Evolutionary conservation across 78 protist genomes (phyloP).

Genomic region (Capsaspora owczarzaki): DNA sequence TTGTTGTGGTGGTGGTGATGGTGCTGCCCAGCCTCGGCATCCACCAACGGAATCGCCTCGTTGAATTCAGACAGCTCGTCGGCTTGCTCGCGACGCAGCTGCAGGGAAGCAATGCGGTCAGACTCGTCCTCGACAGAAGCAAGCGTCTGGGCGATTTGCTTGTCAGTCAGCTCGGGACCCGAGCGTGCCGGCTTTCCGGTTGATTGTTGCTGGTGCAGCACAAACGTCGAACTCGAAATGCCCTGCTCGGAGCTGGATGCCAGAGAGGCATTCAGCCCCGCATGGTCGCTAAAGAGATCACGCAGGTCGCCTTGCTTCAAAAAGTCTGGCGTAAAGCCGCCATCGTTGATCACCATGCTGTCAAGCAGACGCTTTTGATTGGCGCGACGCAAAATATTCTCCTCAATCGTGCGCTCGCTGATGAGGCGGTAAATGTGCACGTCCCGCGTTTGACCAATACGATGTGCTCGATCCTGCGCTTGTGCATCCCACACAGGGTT

Average conservation of each 20-base stretch:
- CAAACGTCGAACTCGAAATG: no score
- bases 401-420: constrained; percentile 75
- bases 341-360: constrained; percentile 55
- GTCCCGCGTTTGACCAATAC: constrained; percentile 92
- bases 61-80: background rate
- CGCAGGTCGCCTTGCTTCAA: constrained; percentile 1
- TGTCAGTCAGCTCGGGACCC: background rate
- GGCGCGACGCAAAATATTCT: constrained; percentile 78
- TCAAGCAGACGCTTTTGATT: constrained; percentile 69
- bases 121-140: background rate
- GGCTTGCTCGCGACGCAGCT: background rate
- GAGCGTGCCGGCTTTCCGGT: background rate
- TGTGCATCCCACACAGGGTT: constrained; percentile 90
- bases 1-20: no score
- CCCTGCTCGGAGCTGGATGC: background rate
- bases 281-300: constrained; percentile 11
- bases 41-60: background rate
- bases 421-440: constrained; percentile 92
- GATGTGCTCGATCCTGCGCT: constrained; percentile 95
- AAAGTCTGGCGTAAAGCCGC: constrained; percentile 51
- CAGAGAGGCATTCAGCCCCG: background rate
- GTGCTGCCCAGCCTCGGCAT: background rate
- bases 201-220: background rate
- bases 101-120: background rate
- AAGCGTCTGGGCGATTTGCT: background rate